A percentile compares a stretch with the other conserved stretches of the same genome.
Conservation (phyloP, 805 yeast genomes). For the Yamadazyma insecticola region DNA sequence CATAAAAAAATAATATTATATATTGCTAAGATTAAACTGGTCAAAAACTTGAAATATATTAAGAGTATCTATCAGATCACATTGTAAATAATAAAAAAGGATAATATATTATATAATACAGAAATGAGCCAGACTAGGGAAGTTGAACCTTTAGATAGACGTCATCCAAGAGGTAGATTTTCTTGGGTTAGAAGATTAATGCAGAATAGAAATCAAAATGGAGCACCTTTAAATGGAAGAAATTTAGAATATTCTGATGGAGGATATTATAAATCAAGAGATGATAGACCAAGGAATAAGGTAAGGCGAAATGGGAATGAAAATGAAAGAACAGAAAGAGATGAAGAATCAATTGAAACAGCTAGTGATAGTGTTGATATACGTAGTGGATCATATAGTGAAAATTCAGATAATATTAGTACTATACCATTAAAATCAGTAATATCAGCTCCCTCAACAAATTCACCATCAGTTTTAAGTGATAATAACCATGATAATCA, state of each 20-base stretch:
- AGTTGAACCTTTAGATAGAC: constrained; percentile 7
- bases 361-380: constrained; percentile 2
- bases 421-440: constrained; percentile 47
- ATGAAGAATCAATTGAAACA: constrained; percentile 4
- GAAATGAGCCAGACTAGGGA: constrained; percentile 3
- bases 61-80: too few species aligned
- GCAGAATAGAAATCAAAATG: constrained; percentile 10
- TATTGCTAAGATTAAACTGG: too few species aligned
- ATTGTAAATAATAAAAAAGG: too few species aligned
- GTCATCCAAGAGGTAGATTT: constrained; percentile 11
- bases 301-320: neutral
- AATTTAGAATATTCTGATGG: neutral
- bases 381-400: constrained; percentile 6
- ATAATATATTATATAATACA: too few species aligned
- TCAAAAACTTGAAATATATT: too few species aligned
- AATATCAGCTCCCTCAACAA: constrained; percentile 36
- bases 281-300: constrained; percentile 1
- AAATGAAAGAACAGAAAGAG: constrained; percentile 1
- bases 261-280: constrained; percentile 2
- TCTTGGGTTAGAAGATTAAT: constrained; percentile 13
- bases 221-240: neutral
- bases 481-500: constrained; percentile 20
- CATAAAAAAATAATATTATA: too few species aligned
- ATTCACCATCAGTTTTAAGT: constrained; percentile 36
- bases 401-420: constrained; percentile 35